Evolutionary conservation across 2,329 filamentous ascomycete genomes (phyloP), one percentile per base, ranked within the genome.

Genomic region (Sporothrix brunneoviolacea): DNA sequence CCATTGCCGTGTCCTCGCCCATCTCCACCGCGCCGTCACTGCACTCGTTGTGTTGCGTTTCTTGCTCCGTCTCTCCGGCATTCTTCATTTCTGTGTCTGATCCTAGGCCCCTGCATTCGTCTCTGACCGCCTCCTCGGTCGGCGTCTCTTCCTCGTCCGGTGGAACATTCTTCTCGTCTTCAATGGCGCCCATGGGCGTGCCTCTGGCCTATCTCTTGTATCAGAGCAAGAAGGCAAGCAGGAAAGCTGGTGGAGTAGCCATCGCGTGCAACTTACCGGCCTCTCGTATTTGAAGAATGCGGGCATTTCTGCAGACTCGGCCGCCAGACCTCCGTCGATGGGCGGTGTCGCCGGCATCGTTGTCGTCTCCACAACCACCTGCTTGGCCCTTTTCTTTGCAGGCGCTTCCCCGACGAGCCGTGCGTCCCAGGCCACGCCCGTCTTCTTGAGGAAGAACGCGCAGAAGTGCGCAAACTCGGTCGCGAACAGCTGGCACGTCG

Each of bases 361-460:
- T 18, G 12, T 16, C 21, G 28, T 24, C 9, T n/a, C n/a, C n/a
- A n/a, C n/a, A n/a, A n/a, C n/a, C n/a, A n/a, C n/a, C n/a, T n/a
- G n/a, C n/a, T n/a, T n/a, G n/a, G 12, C 16, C 8, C 13, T 28
- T 28, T 38, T 19, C 16, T n/a, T 19, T 13, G 6, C 16, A 1
- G 52, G 50, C 4, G 47, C 24, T n/a, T 10, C 24, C 18, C 21
- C 51, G 8, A 55, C 51, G 21, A 58, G 43, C 22, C 80, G 70
- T 38, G 81, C 66, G n/a, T 76, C 69, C 84, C 83, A 88, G 2
- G 68, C 61, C 9, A 80, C 67, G 0, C 77, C 77, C 0, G 81
- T 81, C 61, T 80, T 79, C 8, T 68, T 65, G 10, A 62, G 62
- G 61, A 88, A 88, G 57, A 83, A 80, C 0, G 64, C 57, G 52